A percentile compares a stretch with the other conserved stretches of the same genome.
phyloP scores from a whole-genome alignment of 257 asterid genomes.

The Nicotiana tabacum region DNA sequence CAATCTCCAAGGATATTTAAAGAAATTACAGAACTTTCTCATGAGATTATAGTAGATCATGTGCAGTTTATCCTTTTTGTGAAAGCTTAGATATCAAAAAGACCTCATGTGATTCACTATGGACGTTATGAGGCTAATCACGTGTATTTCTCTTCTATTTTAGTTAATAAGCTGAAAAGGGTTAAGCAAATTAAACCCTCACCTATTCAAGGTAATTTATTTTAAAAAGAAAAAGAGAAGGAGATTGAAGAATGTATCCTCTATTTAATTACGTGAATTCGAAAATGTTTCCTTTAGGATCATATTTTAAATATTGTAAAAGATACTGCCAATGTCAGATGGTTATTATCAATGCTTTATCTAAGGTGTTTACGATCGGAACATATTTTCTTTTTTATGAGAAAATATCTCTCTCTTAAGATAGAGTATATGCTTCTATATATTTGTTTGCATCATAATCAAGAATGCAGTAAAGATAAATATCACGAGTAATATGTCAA shows the following conservation, averaged over 20 bases:
- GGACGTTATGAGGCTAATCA: no score
- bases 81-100: no score
- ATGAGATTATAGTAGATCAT: not conserved
- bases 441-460: not conserved
- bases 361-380: not conserved
- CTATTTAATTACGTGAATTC: not conserved
- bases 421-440: not conserved
- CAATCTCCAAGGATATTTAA: not conserved
- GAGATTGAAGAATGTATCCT: not conserved
- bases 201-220: not conserved
- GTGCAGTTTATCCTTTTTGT: not conserved
- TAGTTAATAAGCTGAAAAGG: no score
- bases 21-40: not conserved
- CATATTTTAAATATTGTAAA: not conserved
- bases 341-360: not conserved
- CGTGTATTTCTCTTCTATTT: no score
- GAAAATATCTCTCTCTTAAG: not conserved
- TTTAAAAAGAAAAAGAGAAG: not conserved
- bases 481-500: not conserved
- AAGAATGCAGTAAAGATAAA: not conserved
- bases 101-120: no score
- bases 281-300: not conserved
- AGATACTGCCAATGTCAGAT: not conserved
- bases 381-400: not conserved
- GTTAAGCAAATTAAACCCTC: no score